Percentiles rank a stretch among this genome's conserved stretches.
Evolutionary conservation across 306 rosid genomes (phyloP).

Genomic region (Inga laurina): DNA sequence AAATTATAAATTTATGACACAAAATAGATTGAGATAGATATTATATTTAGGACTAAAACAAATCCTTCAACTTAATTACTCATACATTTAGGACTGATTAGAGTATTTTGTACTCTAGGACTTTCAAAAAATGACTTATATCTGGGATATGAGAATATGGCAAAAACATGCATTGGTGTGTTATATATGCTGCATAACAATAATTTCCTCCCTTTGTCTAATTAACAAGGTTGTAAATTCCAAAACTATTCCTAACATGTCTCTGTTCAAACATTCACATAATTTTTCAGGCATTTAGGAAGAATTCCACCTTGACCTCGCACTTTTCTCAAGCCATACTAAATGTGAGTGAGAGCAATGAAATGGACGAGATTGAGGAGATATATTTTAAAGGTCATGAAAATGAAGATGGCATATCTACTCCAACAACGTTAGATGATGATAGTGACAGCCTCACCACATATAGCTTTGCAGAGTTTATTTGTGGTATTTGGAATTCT

Average conservation of each 20-base stretch:
- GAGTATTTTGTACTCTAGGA: too few relatives aligned
- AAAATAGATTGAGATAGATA: too few relatives aligned
- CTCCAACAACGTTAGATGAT: background rate
- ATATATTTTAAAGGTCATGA: conserved; percentile 9
- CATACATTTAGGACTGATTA: too few relatives aligned
- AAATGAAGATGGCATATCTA: background rate
- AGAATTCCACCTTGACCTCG: conserved; percentile 8
- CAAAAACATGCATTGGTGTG: background rate
- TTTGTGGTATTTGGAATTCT: conserved; percentile 21
- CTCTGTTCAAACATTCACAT: background rate
- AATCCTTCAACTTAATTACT: too few relatives aligned
- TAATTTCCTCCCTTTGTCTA: background rate
- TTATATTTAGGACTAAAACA: too few relatives aligned
- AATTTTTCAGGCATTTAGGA: conserved; percentile 21
- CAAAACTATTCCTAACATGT: background rate
- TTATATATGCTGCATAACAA: background rate
- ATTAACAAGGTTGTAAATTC: background rate
- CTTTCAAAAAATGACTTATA: too few relatives aligned
- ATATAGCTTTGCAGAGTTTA: conserved; percentile 25
- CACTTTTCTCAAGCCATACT: conserved; percentile 29
- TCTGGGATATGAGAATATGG: background rate
- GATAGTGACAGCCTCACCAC: conserved; percentile 2
- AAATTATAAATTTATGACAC: too few relatives aligned
- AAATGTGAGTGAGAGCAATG: background rate
- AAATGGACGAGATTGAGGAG: background rate